Evolutionary conservation across 805 yeast genomes (phyloP).

Genomic region (Pichia phayaonensis): DNA sequence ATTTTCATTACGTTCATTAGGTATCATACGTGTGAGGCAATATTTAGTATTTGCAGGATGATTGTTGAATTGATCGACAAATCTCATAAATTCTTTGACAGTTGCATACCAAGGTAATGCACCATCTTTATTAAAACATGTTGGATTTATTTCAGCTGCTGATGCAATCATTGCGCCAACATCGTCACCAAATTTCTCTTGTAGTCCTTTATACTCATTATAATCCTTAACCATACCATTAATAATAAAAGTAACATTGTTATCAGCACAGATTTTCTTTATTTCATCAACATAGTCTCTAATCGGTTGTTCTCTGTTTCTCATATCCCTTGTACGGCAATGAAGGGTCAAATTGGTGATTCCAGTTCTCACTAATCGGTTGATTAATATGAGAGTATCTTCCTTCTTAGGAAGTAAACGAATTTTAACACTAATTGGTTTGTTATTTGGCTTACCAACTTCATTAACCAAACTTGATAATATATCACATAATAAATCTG

Average conservation of each 20-base stretch:
- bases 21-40: constrained; percentile 68
- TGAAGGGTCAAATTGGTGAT: constrained; percentile 82
- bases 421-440: constrained; percentile 88
- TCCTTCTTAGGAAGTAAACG: constrained; percentile 62
- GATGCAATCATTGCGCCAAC: constrained; percentile 95
- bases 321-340: constrained; percentile 84
- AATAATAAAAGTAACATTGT: constrained; percentile 64
- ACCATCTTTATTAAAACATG: constrained; percentile 48
- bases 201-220: constrained; percentile 46
- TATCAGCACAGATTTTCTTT: constrained; percentile 48
- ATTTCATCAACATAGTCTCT: constrained; percentile 61
- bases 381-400: constrained; percentile 53
- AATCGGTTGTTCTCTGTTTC: constrained; percentile 77
- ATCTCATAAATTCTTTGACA: constrained; percentile 46
- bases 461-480: constrained; percentile 59
- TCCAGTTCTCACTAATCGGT: constrained; percentile 63
- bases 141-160: constrained; percentile 79
- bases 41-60: constrained; percentile 72
- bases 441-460: constrained; percentile 69
- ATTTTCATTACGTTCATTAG: constrained; percentile 31
- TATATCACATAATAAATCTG: constrained; percentile 69
- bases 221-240: constrained; percentile 69
- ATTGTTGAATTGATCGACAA: constrained; percentile 53
- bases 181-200: constrained; percentile 43
- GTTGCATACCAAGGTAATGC: constrained; percentile 48